phyloP scores from a whole-genome alignment of 202 grass and related monocot genomes.

The Miscanthus sacchariflorus region DNA sequence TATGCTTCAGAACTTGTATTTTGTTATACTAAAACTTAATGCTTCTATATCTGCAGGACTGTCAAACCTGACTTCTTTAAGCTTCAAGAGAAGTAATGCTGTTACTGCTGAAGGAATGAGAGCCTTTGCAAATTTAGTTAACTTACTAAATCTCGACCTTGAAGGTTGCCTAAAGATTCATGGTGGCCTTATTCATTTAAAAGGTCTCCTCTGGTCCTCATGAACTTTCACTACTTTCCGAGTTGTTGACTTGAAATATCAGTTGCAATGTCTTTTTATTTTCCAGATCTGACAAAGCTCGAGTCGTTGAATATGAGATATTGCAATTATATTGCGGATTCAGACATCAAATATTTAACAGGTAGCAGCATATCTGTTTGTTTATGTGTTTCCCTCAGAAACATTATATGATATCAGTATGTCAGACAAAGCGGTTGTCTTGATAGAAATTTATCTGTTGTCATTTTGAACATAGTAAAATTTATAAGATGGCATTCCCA shows the following conservation, averaged over 20 bases:
- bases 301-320: conserved; percentile 94
- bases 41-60: conserved; percentile 60
- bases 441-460: conserved; percentile 6
- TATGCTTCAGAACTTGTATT: conserved; percentile 17
- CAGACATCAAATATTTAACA: conserved; percentile 83
- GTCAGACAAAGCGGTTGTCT: not conserved
- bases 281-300: conserved; percentile 75
- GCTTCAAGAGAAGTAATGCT: conserved; percentile 82
- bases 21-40: conserved; percentile 16
- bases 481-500: not conserved
- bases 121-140: conserved; percentile 70
- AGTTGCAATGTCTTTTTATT: conserved; percentile 24
- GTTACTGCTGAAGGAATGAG: conserved; percentile 85
- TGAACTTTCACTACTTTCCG: not conserved
- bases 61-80: conserved; percentile 79
- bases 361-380: conserved; percentile 57
- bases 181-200: conserved; percentile 81
- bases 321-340: conserved; percentile 79
- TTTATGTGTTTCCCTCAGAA: not conserved
- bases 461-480: conserved; percentile 29
- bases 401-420: not conserved
- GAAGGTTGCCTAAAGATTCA: conserved; percentile 82
- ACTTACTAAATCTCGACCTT: conserved; percentile 88
- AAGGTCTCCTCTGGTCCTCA: conserved; percentile 58
- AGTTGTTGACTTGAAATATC: conserved; percentile 24